These are phyloP conservation scores for Schwanniomyces pseudopolymorphus DNA, from an alignment of 805 yeast genomes.

Conservation along the genomic window DNA sequence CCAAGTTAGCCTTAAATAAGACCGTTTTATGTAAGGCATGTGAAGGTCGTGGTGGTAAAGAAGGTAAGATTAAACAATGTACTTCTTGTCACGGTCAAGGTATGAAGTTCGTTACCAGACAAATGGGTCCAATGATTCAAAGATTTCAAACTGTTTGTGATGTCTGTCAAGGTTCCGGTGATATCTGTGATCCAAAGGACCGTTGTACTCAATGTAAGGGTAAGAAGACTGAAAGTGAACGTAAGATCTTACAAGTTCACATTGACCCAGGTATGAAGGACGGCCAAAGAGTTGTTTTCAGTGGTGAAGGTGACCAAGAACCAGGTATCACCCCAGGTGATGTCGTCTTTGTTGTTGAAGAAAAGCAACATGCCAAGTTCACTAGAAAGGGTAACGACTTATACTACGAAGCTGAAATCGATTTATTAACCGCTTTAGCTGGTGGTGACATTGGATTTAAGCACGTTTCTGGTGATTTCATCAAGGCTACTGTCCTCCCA, in stretches of 20 bases:
- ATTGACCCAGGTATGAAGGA: conserved; percentile 96
- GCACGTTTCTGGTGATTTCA: conserved; percentile 89
- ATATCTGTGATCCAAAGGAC: conserved; percentile 80
- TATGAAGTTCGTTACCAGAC: conserved; percentile 87
- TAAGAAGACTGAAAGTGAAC: conserved; percentile 80
- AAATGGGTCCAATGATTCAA: conserved; percentile 99
- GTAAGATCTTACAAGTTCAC: conserved; percentile 92
- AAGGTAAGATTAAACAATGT: conserved; percentile 86
- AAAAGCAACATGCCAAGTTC: conserved; percentile 81
- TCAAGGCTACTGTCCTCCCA: conserved; percentile 78
- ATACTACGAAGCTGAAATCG: conserved; percentile 81
- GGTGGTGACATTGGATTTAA: conserved; percentile 90
- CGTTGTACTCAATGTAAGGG: conserved; percentile 87
- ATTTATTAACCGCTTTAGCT: conserved; percentile 89
- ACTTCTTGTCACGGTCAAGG: conserved; percentile 88
- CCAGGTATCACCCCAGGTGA: conserved; percentile 96
- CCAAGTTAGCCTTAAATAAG: conserved; percentile 91
- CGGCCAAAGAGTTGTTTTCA: conserved; percentile 86
- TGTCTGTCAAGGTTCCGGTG: conserved; percentile 90
- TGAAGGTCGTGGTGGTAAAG: conserved; percentile 95
- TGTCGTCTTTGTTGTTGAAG: conserved; percentile 87
- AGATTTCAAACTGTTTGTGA: conserved; percentile 95
- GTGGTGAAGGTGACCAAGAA: conserved; percentile 97
- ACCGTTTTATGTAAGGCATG: conserved; percentile 85
- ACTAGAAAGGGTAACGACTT: conserved; percentile 89